These are phyloP conservation scores for Crithidia bombi DNA, from an alignment of 208 protist species.

Conservation along the genomic window DNA sequence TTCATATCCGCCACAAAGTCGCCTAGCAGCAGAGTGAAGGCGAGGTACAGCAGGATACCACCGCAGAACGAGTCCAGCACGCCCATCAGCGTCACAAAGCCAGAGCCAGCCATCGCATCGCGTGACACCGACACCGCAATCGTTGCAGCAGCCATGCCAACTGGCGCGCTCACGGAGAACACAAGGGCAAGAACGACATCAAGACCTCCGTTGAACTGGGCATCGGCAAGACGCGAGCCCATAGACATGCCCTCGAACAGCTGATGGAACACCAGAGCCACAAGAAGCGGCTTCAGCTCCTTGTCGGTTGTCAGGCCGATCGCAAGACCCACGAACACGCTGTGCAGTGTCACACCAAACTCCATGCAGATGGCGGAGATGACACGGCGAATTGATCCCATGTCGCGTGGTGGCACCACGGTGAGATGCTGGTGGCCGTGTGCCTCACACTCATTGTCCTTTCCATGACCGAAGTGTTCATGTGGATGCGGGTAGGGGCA, in stretches of 20 bases:
- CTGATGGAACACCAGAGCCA: conserved; percentile 75
- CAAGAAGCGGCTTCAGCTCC: conserved; percentile 52
- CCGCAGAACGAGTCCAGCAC: conserved; percentile 65
- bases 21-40: conserved; percentile 60
- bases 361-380: conserved; percentile 51
- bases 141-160: conserved; percentile 43
- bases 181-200: conserved; percentile 44
- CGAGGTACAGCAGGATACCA: conserved; percentile 77
- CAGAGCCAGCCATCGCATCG: conserved; percentile 35
- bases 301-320: conserved; percentile 54
- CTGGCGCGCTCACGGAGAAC: conserved; percentile 56
- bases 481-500: background rate
- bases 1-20: conserved; percentile 57
- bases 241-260: conserved; percentile 77
- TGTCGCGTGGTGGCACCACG: conserved; percentile 19
- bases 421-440: conserved; percentile 41
- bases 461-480: background rate
- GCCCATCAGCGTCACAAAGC: conserved; percentile 44
- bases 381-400: conserved; percentile 27
- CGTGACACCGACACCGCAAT: conserved; percentile 33
- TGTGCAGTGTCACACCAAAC: conserved; percentile 60
- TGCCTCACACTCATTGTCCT: conserved; percentile 16
- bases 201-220: conserved; percentile 40
- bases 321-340: conserved; percentile 69
- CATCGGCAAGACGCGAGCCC: conserved; percentile 67